Evolutionary conservation across 2,329 filamentous ascomycete species (phyloP), one percentile per base, ranked within the genome.

Genomic region (Chrysoporthe cubensis): DNA sequence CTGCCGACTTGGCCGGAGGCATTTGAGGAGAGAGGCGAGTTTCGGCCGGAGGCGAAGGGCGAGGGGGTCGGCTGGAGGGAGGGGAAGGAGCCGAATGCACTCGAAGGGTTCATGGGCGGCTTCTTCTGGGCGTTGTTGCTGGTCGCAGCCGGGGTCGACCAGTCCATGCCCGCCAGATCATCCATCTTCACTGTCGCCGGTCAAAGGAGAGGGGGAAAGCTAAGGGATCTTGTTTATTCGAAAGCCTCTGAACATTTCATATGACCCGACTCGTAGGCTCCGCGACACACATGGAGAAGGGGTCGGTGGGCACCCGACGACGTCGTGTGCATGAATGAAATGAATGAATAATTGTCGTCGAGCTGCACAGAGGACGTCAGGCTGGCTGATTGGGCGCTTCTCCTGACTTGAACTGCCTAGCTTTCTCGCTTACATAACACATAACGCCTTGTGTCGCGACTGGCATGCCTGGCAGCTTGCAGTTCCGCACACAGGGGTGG

Each of bases 161-260:
- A 90, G 78, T 85, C 85, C 73, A 90, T 81, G 71, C 85, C 83
- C 60, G 85, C 83, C 61, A 90, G 84, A 78, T 90, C 87, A 72
- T 90, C 85, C 88, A 90, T 90, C 66, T 75, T 80, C 65, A 44
- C 58, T 48, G 52, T 65, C 56, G 42, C 59, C 48, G n/a, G 44
- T 61, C 52, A 42, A 57, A 26, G 52, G 43, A 68, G 42, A 13
- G 4, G 57, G 21, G 32, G 9, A 50, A 21, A 18, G 66, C 42
- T 68, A 68, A 46, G 66, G 66, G 9, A 65, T 70, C 43, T 70
- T 61, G 61, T 69, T 69, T 63, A 69, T 67, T 67, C 65, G 66
- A 48, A 64, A 67, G 9, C 67, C 67, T 58, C 67, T 66, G 65
- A 64, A 69, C 67, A 69, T 69, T 40, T 69, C 67, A 70, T 59